Evolutionary conservation across 2,329 filamentous ascomycete genomes (phyloP).

Genomic region (Botryotinia globosa): DNA sequence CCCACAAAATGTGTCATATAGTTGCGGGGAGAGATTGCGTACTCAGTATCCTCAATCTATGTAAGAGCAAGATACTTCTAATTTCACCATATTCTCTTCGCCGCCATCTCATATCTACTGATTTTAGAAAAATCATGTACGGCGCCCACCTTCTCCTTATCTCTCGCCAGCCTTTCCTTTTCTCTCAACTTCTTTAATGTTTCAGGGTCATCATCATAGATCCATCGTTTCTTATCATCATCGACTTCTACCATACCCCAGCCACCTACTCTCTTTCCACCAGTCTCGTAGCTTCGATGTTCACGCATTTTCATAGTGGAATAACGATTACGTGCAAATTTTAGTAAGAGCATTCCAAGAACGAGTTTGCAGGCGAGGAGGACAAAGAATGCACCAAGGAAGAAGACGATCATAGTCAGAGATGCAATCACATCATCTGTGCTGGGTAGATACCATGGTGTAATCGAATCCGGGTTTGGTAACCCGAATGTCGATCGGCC

Average conservation of each 20-base stretch:
- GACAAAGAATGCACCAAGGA: slow-evolving; percentile 80
- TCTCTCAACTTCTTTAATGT: slow-evolving; percentile 60
- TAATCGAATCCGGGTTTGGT: slow-evolving; percentile 35
- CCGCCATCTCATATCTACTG: slow-evolving; percentile 88
- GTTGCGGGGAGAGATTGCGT: neutral
- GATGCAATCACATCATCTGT: slow-evolving; percentile 73
- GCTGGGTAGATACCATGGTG: slow-evolving; percentile 37
- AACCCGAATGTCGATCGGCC: slow-evolving; percentile 68
- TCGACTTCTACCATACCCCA: slow-evolving; percentile 85
- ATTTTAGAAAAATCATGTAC: slow-evolving; percentile 63
- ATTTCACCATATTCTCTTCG: slow-evolving; percentile 86
- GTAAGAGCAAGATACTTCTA: neutral
- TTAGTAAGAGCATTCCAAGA: slow-evolving; percentile 82
- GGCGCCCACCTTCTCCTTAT: slow-evolving; percentile 47
- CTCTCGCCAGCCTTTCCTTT: slow-evolving; percentile 61
- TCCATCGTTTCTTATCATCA: slow-evolving; percentile 80
- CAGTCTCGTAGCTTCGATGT: slow-evolving; percentile 59
- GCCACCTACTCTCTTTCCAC: slow-evolving; percentile 73
- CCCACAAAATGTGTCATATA: too few relatives aligned
- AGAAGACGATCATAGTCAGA: slow-evolving; percentile 79
- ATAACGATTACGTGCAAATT: slow-evolving; percentile 76
- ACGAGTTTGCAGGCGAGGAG: slow-evolving; percentile 81
- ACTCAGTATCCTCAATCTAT: neutral
- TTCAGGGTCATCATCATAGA: slow-evolving; percentile 82
- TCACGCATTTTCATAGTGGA: slow-evolving; percentile 70